Base-by-base conservation (phyloP, 176 grass and related monocot genomes). In the Oryza glumipatula region DNA sequence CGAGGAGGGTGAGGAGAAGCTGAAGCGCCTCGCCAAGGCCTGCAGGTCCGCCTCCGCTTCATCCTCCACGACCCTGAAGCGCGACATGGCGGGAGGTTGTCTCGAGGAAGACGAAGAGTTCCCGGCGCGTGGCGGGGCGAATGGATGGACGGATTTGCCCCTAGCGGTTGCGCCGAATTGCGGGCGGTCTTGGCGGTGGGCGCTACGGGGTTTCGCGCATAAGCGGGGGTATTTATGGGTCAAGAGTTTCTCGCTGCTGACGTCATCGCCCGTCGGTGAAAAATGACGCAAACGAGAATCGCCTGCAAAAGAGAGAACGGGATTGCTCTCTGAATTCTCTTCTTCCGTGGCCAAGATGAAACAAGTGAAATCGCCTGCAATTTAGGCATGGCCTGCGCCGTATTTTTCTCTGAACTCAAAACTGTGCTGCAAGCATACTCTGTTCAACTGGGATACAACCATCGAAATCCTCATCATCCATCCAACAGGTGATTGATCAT, bases 21-120 rank as follows among this genome's bases (percentile, higher is more conserved):
- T 82, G 88, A 90, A 78, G 67, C 78, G 83, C 78, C 67, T 72
- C 33, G 44, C 19, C 64, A 28, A 3, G n/a, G 8, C 21, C 64
- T 76, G 70, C 28, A 85, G 77, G 49, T 85, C 82, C n/a, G 72
- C 66, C 49, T 9, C 3, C 13, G 46, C 19, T 47, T 64, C 65
- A 19, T 54, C 51, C 51, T 54, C 51, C 51, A 54, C 51, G 47
- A 49, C 47, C 47, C 47, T 49, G 51, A 65, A 56, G 24, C 47
- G 48, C 58, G 56, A 68, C 84, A 86, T 80, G 76, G 54, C 39
- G 67, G 76, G 67, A 26, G 74, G 76, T 35, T 71, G 11, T 15
- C 33, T 45, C 15, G 43, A 38, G 1, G 8, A 43, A 9, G 15
- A 26, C n/a, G 15, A 36, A 72, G 36, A 4, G n/a, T 32, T 48